Base-by-base conservation (phyloP, 225 moss, liverwort and hornwort species). In the Ulota crispa region DNA sequence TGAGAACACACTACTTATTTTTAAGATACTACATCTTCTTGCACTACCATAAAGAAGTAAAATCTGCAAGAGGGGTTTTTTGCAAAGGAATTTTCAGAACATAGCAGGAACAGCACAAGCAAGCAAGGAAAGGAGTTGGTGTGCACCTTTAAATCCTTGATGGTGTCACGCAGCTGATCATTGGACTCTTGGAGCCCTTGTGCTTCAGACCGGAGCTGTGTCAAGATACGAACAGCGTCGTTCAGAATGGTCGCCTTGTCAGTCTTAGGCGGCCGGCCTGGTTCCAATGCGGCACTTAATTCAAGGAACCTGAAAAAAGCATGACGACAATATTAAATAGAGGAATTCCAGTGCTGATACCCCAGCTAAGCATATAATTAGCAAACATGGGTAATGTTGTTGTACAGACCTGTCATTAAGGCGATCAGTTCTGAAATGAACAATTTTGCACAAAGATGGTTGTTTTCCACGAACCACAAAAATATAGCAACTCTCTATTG, bases 221-320 rank as follows among this genome's bases (percentile, higher is more conserved):
- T 85, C 81, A 97, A 83, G 65, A 92, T 88, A 24, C 93, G 92
- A n/a, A 95, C 93, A 28, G 94, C 95, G 81, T 97, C 95, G 83
- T 87, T 87, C 82, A 97, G 84, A n/a, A 95, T 94, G 15, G 95
- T 97, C 8, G 95, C 93, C 80, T 95, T 97, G 84, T 97, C 95
- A 1, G 94, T 89, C 92, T 97, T 97, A 5, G 97, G 97, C 19
- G 95, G 95, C 43, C 91, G 78, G 72, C 92, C 93, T 63, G 95
- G 97, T 84, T 94, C 93, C 63, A 97, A 75, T 37, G 89, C 94
- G 34, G 92, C 85, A 80, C 95, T 94, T 83, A 97, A 85, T 79
- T 97, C 97, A 87, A 91, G 34, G 62, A 97, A 97, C 92, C 96
- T 96, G 90, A 80, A 50, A 79, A 24, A 18, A 71, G 12, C 20